Base-by-base conservation (phyloP, 2,329 filamentous ascomycete genomes). In the Didymella keratinophila region DNA sequence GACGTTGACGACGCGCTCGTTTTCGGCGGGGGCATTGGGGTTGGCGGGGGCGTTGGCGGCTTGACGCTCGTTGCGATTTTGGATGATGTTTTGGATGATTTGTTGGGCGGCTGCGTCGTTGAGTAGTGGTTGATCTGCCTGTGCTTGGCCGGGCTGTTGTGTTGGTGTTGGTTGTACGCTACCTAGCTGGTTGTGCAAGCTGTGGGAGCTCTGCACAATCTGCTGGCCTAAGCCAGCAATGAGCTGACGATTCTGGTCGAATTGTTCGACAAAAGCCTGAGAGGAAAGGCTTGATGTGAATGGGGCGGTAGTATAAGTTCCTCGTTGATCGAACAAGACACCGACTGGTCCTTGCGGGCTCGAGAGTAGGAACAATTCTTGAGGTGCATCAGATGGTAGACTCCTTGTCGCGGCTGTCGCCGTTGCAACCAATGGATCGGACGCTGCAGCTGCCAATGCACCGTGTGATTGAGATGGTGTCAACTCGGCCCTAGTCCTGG, bases 281-380 rank as follows among this genome's bases (percentile, higher is more conserved):
- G 74, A 71, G 4, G 71, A 65, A 14, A 74, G 54, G 3, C 66
- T 71, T 0, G 69, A 53, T 0, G 66, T 55, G 51, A 74, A 66
- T 2, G 73, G 74, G 1, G 71, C 66, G 4, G 72, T 77, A 4
- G 65, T 71, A 54, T 75, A 77, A 1, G 71, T 75, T 12, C 74
- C 73, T 20, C 66, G 65, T 43, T 75, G 72, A 28, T 77, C 71
- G 50, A 74, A 76, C 2, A 78, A 58, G 30, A 78, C 58, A 12
- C 73, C 74, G 16, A 76, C 72, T 0, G 75, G 73, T 8, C 75
- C 75, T 41, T 75, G 72, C 0, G 75, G 74, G 53, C 73, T 73
- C 25, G 74, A 75, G 0, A 78, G 67, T 10, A 77, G 64, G 50
- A 76, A 78, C 7, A 76, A 60, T 48, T 77, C 70, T 25, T 64